Percentiles rank a stretch among this genome's conserved stretches.
phyloP scores from a whole-genome alignment of 768 basidiomycete genomes.

The Amanita pseudoporphyria region DNA sequence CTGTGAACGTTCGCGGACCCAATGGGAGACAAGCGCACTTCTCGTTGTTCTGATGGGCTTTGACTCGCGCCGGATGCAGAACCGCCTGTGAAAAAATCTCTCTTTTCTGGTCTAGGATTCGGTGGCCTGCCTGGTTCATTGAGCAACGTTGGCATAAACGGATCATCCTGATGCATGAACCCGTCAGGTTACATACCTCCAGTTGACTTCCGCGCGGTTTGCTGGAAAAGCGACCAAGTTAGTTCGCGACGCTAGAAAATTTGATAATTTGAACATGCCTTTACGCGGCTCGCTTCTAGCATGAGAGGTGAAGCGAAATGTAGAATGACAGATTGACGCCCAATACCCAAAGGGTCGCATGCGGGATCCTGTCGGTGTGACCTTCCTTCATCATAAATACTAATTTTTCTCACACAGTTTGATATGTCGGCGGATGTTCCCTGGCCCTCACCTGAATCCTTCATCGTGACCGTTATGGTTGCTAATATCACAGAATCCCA shows the following conservation, averaged over 20 bases:
- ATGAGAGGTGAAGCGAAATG: neutral
- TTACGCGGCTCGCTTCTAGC: conserved; percentile 1
- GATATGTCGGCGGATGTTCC: too few relatives aligned
- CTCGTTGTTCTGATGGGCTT: neutral
- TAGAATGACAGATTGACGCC: neutral
- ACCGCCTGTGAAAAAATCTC: too few relatives aligned
- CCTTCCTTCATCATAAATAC: too few relatives aligned
- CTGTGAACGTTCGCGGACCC: neutral
- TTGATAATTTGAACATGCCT: neutral
- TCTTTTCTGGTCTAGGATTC: too few relatives aligned
- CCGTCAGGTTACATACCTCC: neutral
- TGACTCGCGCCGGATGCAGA: neutral
- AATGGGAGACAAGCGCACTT: neutral
- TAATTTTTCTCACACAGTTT: too few relatives aligned
- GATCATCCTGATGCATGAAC: neutral
- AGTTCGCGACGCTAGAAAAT: neutral
- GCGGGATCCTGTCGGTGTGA: too few relatives aligned
- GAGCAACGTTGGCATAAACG: neutral
- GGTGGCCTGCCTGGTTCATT: neutral
- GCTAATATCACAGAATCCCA: too few relatives aligned
- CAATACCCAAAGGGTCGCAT: neutral
- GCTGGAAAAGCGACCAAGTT: neutral
- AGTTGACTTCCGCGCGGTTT: conserved; percentile 4
- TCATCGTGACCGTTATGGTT: too few relatives aligned
- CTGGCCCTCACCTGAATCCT: too few relatives aligned